Conservation (phyloP, 2,329 filamentous ascomycete species). For the Zasmidium citrigriseum region DNA sequence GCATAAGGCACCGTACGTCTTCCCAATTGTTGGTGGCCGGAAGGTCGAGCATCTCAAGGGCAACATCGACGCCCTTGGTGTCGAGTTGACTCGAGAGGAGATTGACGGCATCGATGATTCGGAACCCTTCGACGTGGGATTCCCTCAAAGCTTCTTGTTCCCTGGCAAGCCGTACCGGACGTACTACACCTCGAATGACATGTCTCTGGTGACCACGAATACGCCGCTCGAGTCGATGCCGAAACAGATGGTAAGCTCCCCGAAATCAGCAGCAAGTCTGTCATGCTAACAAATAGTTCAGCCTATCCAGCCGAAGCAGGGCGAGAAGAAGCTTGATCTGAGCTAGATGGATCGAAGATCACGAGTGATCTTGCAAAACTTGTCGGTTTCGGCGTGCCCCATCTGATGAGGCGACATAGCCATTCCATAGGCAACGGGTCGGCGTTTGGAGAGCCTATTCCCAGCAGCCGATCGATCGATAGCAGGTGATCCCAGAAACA, state of each 20-base stretch:
- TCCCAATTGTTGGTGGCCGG: conserved; percentile 70
- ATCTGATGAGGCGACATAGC: too few relatives aligned
- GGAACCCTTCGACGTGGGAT: conserved; percentile 55
- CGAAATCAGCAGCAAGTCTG: too few relatives aligned
- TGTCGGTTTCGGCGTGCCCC: too few relatives aligned
- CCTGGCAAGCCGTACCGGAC: conserved; percentile 21
- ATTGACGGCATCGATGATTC: conserved; percentile 66
- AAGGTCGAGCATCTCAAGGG: conserved; percentile 68
- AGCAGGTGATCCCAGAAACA: too few relatives aligned
- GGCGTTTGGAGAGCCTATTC: too few relatives aligned
- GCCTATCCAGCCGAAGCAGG: conserved; percentile 21
- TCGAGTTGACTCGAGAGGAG: conserved; percentile 63
- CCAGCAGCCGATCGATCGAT: too few relatives aligned
- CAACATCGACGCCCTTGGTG: conserved; percentile 67
- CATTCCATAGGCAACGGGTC: too few relatives aligned
- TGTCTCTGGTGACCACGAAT: conserved; percentile 15
- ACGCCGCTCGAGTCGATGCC: conserved; percentile 18
- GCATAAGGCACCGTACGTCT: conserved; percentile 45
- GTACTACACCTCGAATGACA: conserved; percentile 16
- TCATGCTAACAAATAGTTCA: too few relatives aligned
- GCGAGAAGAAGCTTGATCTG: conserved; percentile 15
- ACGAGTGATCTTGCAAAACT: too few relatives aligned
- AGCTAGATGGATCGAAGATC: too few relatives aligned
- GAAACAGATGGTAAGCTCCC: conserved; percentile 9
- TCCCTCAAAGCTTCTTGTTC: conserved; percentile 22